These are phyloP conservation scores for Cyberlindnera xylosilytica DNA, from an alignment of 805 yeast genomes.

Conservation along the genomic window DNA sequence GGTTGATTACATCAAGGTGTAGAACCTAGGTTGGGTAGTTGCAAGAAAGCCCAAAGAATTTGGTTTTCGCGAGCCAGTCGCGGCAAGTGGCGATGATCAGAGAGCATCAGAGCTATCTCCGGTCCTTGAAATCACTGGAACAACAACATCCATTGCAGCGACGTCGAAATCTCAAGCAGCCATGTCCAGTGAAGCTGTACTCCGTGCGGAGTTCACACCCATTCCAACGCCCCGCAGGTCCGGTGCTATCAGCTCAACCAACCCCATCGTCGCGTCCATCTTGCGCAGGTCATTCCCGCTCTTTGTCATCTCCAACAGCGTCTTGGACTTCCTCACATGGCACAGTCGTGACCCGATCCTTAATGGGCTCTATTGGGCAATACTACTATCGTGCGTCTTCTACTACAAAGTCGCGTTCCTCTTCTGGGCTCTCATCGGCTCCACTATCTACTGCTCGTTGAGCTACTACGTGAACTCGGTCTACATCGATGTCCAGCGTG, in stretches of 20 bases:
- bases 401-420: slow-evolving; percentile 35
- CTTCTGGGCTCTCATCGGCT: slow-evolving; percentile 33
- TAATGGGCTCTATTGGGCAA: slow-evolving; percentile 38
- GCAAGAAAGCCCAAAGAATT: no score
- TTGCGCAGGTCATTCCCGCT: slow-evolving; percentile 44
- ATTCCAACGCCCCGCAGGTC: slow-evolving; percentile 12
- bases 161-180: no score
- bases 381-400: slow-evolving; percentile 35
- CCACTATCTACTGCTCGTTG: slow-evolving; percentile 34
- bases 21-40: no score
- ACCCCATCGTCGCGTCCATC: slow-evolving; percentile 40
- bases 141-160: no score
- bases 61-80: no score
- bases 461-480: slow-evolving; percentile 44
- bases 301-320: slow-evolving; percentile 38
- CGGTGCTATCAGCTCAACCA: slow-evolving; percentile 4
- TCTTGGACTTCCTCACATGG: slow-evolving; percentile 45
- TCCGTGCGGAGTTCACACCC: slow-evolving; percentile 15
- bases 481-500: slow-evolving; percentile 37
- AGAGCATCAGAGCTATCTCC: no score
- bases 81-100: no score
- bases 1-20: no score
- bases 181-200: no score
- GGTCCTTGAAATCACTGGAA: no score
- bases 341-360: slow-evolving; percentile 40